These are phyloP conservation scores for Persicaria tinctoria DNA, from an alignment of 148 eudicot genomes.

Conservation along the genomic window DNA sequence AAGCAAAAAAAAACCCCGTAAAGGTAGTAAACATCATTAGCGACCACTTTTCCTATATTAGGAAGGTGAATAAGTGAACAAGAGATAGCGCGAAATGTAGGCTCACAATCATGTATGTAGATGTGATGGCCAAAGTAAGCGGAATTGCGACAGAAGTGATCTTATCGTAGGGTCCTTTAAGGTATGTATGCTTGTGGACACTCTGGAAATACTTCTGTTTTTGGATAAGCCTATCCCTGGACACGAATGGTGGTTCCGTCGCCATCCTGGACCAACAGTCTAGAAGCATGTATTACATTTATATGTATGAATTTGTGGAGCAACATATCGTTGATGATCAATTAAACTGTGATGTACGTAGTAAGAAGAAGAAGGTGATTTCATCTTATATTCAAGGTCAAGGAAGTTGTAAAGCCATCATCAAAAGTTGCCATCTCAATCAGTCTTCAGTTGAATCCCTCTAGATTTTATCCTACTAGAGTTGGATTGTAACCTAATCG, in stretches of 20 bases:
- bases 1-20: background rate
- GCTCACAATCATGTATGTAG: background rate
- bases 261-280: background rate
- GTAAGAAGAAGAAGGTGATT: no score
- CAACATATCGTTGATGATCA: no score
- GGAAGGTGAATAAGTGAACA: background rate
- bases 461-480: no score
- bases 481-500: no score
- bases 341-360: no score
- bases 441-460: no score
- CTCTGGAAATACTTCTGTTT: constrained; percentile 2
- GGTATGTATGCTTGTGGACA: background rate
- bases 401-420: no score
- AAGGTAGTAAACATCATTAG: no score
- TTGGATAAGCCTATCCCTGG: background rate
- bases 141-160: constrained; percentile 1
- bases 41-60: background rate
- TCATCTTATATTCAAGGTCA: no score
- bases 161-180: background rate
- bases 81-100: background rate
- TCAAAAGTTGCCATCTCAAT: no score
- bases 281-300: no score
- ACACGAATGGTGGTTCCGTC: background rate
- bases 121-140: background rate
- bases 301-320: no score